Conservation (phyloP, 2,329 filamentous ascomycete species). For the Aspergillus ochraceoroseus region DNA sequence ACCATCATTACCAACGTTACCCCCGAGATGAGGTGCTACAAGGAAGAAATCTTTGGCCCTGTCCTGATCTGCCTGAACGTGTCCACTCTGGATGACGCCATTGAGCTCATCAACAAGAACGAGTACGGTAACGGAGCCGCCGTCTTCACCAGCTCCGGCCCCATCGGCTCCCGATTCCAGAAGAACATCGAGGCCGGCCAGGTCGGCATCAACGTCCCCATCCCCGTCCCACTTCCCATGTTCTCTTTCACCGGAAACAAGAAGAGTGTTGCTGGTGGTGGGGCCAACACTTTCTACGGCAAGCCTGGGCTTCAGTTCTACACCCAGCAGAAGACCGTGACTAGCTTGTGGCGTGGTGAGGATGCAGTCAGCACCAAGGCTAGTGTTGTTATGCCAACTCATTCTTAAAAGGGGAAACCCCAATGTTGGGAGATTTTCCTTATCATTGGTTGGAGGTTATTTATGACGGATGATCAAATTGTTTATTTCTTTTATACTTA, state of each 20-base stretch:
- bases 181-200: slow-evolving; percentile 63
- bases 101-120: slow-evolving; percentile 60
- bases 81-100: slow-evolving; percentile 57
- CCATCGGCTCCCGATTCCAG: slow-evolving; percentile 59
- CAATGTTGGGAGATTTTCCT: background rate
- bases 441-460: background rate
- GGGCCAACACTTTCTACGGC: slow-evolving; percentile 92
- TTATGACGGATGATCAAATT: background rate
- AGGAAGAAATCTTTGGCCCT: slow-evolving; percentile 63
- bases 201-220: slow-evolving; percentile 63
- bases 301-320: slow-evolving; percentile 90
- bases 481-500: no score
- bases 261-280: slow-evolving; percentile 86
- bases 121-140: slow-evolving; percentile 64
- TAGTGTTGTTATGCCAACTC: slow-evolving; percentile 79
- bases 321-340: slow-evolving; percentile 97
- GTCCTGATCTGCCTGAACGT: slow-evolving; percentile 60
- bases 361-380: slow-evolving; percentile 84
- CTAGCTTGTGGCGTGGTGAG: slow-evolving; percentile 78
- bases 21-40: slow-evolving; percentile 62
- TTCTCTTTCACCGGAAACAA: slow-evolving; percentile 68
- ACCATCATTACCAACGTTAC: slow-evolving; percentile 63
- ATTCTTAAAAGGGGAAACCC: slow-evolving; percentile 32
- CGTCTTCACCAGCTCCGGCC: slow-evolving; percentile 60
- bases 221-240: slow-evolving; percentile 59